Evolutionary conservation across 1,139 yeast genomes (phyloP), one percentile per base, ranked within the genome.

Genomic region (Kluyveromyces marxianus): DNA sequence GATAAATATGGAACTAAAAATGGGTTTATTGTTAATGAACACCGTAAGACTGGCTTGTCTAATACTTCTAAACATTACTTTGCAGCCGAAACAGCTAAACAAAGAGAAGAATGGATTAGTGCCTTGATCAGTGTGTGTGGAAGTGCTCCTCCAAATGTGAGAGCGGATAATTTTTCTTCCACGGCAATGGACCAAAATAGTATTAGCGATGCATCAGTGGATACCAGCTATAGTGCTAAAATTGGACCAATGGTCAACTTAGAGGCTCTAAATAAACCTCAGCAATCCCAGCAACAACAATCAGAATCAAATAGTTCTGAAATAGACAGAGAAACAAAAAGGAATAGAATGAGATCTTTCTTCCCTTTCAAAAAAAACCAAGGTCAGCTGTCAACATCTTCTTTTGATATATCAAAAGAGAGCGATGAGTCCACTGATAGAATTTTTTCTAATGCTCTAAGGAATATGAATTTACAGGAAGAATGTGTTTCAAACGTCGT

Each of bases 41-140:
- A 77, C 4, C 76, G 74, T 50, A 79, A 77, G 55, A 72, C 78
- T 28, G 75, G 77, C 42, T 66, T 76, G n/a, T 72, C 82, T 1
- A 69, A 74, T 25, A 69, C 78, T 34, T 75, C 78, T 2, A 81
- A 79, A 49, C 89, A 85, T 62, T 76, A 81, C 44, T 74, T 89
- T 50, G 88, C 95, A 65, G 88, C 95, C 2, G 96, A 89, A 62
- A 78, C 84, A 1, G 87, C 84, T 45, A 73, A 70, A 32, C 96
- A 88, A 56, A 76, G 96, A 45, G 95, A 86, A 54, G 73, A 73
- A 4, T 86, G 96, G 96, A 77, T 83, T 28, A 71, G 77, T 25
- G 73, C 77, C 1, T 66, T 84, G 52, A 70, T 81, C 37, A 81
- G 76, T 49, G 70, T 70, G 44, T 62, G 65, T 3, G 46, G 36